Evolutionary conservation across 1,139 yeast genomes (phyloP).

Genomic region (Pneumocystis jirovecii): DNA sequence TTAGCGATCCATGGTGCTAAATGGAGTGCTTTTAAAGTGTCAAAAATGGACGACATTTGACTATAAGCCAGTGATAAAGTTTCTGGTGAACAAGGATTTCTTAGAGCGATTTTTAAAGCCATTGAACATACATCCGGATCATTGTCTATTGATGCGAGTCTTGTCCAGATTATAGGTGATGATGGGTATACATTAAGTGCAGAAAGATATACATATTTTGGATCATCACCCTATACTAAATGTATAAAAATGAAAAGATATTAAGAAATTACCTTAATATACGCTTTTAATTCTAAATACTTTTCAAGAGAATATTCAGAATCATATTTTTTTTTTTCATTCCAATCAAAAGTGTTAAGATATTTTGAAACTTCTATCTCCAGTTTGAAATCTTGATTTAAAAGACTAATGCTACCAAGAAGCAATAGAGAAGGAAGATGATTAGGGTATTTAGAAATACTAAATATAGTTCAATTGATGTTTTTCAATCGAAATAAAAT

Average conservation of each 20-base stretch:
- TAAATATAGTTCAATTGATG: constrained; percentile 24
- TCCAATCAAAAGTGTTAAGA: constrained; percentile 31
- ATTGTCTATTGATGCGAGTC: background rate
- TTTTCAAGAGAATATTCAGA: background rate
- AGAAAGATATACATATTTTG: constrained; percentile 3
- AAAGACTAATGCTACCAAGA: constrained; percentile 65
- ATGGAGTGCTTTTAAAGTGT: background rate
- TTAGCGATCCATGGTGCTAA: background rate
- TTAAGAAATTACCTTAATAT: background rate
- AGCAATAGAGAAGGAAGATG: constrained; percentile 52
- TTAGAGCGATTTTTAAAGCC: background rate
- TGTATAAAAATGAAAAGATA: background rate
- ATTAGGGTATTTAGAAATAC: constrained; percentile 47
- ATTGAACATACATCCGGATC: background rate
- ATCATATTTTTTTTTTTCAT: background rate
- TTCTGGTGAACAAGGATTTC: background rate
- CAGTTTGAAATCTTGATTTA: constrained; percentile 46
- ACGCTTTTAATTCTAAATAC: background rate
- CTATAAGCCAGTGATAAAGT: background rate
- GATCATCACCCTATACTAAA: background rate
- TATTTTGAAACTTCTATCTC: constrained; percentile 20
- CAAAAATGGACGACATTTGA: background rate
- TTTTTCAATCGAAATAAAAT: background rate
- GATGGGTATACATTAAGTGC: constrained; percentile 1
- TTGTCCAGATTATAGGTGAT: background rate